A percentile compares a stretch with the other conserved stretches of the same genome.
Conservation (phyloP, 164 flowering plant genomes). For the Macadamia integrifolia region DNA sequence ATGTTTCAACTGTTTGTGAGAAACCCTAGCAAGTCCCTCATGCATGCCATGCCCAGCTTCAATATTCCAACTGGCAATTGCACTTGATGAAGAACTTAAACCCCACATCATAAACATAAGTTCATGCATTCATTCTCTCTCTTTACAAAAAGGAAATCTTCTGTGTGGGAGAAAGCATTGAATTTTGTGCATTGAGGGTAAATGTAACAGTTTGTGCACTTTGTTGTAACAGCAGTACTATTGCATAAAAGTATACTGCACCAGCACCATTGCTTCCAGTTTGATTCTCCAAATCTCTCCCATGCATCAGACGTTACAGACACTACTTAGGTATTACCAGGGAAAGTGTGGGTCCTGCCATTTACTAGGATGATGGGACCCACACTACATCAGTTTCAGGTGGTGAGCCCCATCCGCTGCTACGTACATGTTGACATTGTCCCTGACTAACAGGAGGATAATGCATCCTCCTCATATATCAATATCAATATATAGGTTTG, state of each 20-base stretch:
- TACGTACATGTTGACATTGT: conserved; percentile 20
- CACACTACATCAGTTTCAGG: conserved; percentile 57
- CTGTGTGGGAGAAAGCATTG: no score
- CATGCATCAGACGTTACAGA: conserved; percentile 22
- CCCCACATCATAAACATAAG: not conserved
- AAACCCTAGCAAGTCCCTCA: no score
- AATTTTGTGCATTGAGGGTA: not conserved
- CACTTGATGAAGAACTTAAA: not conserved
- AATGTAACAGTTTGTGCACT: not conserved
- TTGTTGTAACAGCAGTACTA: conserved; percentile 4
- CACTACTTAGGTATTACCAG: conserved; percentile 11
- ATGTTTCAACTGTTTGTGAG: no score
- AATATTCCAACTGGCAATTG: not conserved
- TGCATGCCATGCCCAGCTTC: no score
- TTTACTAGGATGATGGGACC: conserved; percentile 29
- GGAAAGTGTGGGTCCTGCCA: conserved; percentile 5
- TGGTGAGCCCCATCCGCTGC: conserved; percentile 45
- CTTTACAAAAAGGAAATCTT: not conserved
- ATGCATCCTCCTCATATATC: conserved; percentile 27
- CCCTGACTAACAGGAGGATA: conserved; percentile 72
- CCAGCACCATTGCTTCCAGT: not conserved
- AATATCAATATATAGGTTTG: conserved; percentile 2
- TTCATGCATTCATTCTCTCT: not conserved
- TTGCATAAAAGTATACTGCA: not conserved
- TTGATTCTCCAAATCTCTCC: conserved; percentile 12